Evolutionary conservation across 495 filamentous ascomycete species (phyloP), one percentile per base, ranked within the genome.

Genomic region (Talaromyces trachyspermus): DNA sequence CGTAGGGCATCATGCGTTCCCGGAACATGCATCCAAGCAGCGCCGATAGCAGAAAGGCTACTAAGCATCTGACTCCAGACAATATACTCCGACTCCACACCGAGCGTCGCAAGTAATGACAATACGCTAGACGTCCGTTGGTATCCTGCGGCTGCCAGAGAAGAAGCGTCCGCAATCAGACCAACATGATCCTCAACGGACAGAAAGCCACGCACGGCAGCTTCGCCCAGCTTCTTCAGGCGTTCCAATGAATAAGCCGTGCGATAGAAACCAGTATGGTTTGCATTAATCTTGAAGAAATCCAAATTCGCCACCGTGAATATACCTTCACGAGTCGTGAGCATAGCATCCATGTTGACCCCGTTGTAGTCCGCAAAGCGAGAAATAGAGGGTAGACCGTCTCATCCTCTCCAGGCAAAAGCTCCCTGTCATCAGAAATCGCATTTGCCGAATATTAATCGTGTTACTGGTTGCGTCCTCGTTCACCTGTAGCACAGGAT

Each of bases 141-240:
- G 63, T 91, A 95, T 20, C 91, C 91, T 12, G 88, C 89, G 4
- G 86, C 76, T 46, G 91, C 87, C 52, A 97, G 73, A 33, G 92
- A 88, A 54, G 89, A 89, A 12, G 91, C 86, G 61, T 97, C 91
- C 20, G 90, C 89, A 53, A 97, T 85, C 84, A 97, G 88, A 58
- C 91, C 92, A 37, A 89, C 88, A 37, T 89, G 81, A 61, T 96
- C 91, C 65, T 95, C 87, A 27, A 91, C 85, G n/a, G 78, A 85
- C 33, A 97, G 72, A 12, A 90, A 72, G 2, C 87, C 88, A n/a
- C 84, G 66, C 62, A 83, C 87, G 12, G 88, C 88, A 44, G 88
- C 87, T 59, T 86, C 65, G 15, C 78, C 80, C 6, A 84, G 70
- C 67, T 83, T 82, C 51, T 67, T 59, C 14, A 82, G 68, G 6